phyloP scores from a whole-genome alignment of 345 rosid genomes.

The Eucalyptus camaldulensis region DNA sequence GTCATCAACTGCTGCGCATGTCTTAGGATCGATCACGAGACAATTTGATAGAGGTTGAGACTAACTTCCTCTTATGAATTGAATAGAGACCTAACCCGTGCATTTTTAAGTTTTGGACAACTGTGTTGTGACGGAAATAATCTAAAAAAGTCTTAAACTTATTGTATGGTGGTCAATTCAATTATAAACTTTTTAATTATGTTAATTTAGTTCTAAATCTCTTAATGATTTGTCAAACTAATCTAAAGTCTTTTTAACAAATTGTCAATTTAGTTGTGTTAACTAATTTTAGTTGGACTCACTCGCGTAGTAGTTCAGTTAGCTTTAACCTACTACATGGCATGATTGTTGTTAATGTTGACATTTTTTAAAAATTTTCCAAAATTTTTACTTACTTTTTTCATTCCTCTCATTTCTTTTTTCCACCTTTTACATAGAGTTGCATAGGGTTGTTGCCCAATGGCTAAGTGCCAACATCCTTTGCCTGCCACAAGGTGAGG shows the following conservation, averaged over 20 bases:
- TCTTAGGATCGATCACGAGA: not conserved
- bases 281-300: not conserved
- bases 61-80: not conserved
- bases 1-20: too few species aligned
- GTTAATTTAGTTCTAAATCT: too few species aligned
- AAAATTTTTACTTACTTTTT: too few species aligned
- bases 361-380: too few species aligned
- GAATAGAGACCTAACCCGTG: not conserved
- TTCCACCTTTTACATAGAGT: not conserved
- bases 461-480: not conserved
- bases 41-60: not conserved
- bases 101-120: not conserved
- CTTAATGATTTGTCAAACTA: too few species aligned
- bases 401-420: too few species aligned
- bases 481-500: not conserved
- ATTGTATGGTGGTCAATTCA: rapidly evolving
- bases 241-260: too few species aligned
- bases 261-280: too few species aligned
- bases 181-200: too few species aligned
- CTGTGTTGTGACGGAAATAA: too few species aligned
- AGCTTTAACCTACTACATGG: rapidly evolving
- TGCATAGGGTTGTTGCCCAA: not conserved
- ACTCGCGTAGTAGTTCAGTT: rapidly evolving
- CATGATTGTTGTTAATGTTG: rapidly evolving
- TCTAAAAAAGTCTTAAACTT: too few species aligned